Percentiles rank a stretch among this genome's conserved stretches.
Evolutionary conservation across 2,329 filamentous ascomycete species (phyloP).

Genomic region (Aspergillus luchuensis): DNA sequence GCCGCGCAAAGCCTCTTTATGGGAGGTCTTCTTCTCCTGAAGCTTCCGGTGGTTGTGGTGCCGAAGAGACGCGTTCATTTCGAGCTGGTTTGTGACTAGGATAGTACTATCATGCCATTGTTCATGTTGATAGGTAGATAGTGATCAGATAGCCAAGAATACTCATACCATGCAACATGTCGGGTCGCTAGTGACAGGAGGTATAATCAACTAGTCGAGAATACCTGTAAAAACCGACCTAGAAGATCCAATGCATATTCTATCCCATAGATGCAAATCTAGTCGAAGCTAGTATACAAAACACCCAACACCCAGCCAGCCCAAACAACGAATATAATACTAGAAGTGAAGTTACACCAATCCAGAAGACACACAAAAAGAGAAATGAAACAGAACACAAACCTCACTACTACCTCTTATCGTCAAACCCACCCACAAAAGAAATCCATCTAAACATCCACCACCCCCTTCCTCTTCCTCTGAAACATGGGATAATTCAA

Average conservation of each 20-base stretch:
- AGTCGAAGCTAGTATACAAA: neutral
- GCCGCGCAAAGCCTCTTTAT: neutral
- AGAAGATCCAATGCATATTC: no score
- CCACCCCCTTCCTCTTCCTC: neutral
- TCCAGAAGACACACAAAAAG: neutral
- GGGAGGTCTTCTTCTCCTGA: neutral
- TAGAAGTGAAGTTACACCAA: neutral
- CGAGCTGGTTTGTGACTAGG: neutral
- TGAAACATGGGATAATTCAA: conserved; percentile 1
- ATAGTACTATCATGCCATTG: neutral
- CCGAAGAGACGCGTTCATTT: neutral
- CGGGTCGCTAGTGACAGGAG: no score
- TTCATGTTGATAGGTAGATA: no score
- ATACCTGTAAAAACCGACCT: no score
- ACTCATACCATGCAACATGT: no score
- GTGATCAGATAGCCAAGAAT: no score
- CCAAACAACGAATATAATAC: neutral
- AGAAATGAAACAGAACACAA: neutral
- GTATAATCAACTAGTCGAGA: no score
- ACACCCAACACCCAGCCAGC: neutral
- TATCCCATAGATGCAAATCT: neutral
- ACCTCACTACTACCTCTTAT: neutral
- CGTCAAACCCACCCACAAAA: neutral
- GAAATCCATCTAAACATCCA: neutral
- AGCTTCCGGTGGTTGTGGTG: neutral